Evolutionary conservation across 495 filamentous ascomycete species (phyloP).

Genomic region (Hypomontagnella submonticulosa): DNA sequence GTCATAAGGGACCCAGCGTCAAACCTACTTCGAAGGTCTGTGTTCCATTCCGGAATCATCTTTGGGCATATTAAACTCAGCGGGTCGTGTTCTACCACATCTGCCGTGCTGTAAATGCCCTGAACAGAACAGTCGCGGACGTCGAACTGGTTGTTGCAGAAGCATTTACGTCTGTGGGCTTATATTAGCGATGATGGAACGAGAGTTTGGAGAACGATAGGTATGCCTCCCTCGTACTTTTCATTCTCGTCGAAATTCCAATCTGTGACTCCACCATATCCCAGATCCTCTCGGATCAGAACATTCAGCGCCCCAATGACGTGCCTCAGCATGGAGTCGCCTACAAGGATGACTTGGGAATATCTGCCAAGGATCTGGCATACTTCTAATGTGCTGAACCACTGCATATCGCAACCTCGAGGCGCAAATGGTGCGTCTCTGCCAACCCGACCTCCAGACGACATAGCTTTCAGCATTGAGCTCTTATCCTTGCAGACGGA

Average conservation of each 20-base stretch:
- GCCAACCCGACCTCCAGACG: conserved; percentile 61
- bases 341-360: conserved; percentile 60
- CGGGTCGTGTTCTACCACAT: conserved; percentile 61
- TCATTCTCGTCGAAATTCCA: conserved; percentile 65
- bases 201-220: background rate
- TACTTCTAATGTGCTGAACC: conserved; percentile 63
- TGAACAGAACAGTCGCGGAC: conserved; percentile 64
- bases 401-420: conserved; percentile 62
- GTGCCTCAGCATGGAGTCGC: conserved; percentile 66
- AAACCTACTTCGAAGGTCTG: conserved; percentile 51
- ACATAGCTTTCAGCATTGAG: conserved; percentile 62
- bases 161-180: conserved; percentile 55
- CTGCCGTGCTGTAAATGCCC: conserved; percentile 62
- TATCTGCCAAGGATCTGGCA: conserved; percentile 61
- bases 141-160: conserved; percentile 66
- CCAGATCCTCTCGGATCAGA: conserved; percentile 60
- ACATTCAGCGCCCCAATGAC: conserved; percentile 64
- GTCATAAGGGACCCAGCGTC: background rate
- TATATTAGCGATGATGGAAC: conserved; percentile 16
- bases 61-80: conserved; percentile 55
- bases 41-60: conserved; percentile 54
- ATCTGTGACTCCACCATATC: conserved; percentile 64
- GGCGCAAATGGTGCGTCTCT: conserved; percentile 61
- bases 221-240: conserved; percentile 47
- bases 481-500: conserved; percentile 54